A percentile compares a stretch with the other conserved stretches of the same genome.
Evolutionary conservation across 2,329 filamentous ascomycete species (phyloP).

Genomic region (Arthrobotrys megalospora): DNA sequence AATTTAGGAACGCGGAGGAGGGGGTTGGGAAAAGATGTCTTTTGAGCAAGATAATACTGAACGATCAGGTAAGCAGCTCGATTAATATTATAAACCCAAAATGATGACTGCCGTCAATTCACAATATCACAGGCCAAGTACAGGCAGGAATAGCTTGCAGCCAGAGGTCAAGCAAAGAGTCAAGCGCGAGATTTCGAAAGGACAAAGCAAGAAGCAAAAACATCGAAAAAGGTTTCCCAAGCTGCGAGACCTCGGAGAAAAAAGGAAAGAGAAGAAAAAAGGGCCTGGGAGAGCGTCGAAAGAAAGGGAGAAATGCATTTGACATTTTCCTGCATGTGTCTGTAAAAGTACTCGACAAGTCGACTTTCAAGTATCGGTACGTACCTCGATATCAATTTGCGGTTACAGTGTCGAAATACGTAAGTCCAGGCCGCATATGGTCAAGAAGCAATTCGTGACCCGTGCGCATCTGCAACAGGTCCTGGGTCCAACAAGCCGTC

Average conservation of each 20-base stretch:
- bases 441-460: conserved; percentile 60
- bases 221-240: conserved; percentile 9
- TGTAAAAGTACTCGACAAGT: conserved; percentile 37
- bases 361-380: conserved; percentile 49
- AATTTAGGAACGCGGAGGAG: conserved; percentile 55
- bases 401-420: conserved; percentile 61
- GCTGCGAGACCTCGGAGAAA: conserved; percentile 15
- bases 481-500: conserved; percentile 26
- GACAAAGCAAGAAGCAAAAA: conserved; percentile 46
- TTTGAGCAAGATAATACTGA: conserved; percentile 59
- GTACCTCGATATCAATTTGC: conserved; percentile 56
- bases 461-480: conserved; percentile 60
- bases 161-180: conserved; percentile 2
- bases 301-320: conserved; percentile 33
- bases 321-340: conserved; percentile 59
- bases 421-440: conserved; percentile 61
- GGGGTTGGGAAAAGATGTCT: conserved; percentile 54
- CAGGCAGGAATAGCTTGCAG: conserved; percentile 41
- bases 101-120: conserved; percentile 30
- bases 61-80: conserved; percentile 60
- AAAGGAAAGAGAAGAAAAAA: conserved; percentile 29
- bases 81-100: conserved; percentile 58
- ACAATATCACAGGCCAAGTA: conserved; percentile 55
- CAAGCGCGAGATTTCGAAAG: conserved; percentile 36
- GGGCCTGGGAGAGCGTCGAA: background rate